phyloP scores from a whole-genome alignment of 1,139 yeast species.

The Kurtzmaniella quercitrusa region DNA sequence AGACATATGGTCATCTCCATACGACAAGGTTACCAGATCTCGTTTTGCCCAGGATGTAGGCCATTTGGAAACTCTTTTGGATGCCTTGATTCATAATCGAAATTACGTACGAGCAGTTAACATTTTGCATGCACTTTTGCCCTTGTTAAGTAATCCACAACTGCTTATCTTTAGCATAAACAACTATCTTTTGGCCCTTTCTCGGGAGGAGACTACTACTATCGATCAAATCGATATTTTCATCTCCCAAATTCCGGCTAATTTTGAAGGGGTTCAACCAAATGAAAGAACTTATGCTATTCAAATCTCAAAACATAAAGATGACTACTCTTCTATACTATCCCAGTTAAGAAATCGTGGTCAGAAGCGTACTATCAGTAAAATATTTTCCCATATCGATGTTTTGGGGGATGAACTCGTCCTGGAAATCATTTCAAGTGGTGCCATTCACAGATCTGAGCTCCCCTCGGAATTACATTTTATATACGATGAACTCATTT shows the following conservation, averaged over 20 bases:
- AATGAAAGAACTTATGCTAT: conserved; percentile 49
- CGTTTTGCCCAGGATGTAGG: conserved; percentile 54
- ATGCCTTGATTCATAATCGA: conserved; percentile 69
- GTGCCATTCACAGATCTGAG: conserved; percentile 20
- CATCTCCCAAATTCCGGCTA: conserved; percentile 20
- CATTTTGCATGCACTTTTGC: conserved; percentile 55
- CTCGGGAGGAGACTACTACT: conserved; percentile 24
- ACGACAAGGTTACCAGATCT: conserved; percentile 40
- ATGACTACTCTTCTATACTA: background rate
- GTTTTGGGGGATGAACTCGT: conserved; percentile 65
- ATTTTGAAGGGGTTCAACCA: conserved; percentile 26
- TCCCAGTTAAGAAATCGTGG: background rate
- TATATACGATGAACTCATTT: conserved; percentile 4
- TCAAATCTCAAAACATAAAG: conserved; percentile 19
- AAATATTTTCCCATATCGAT: conserved; percentile 62
- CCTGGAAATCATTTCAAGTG: conserved; percentile 29
- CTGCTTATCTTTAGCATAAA: conserved; percentile 34
- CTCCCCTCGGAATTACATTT: conserved; percentile 32
- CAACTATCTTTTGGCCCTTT: conserved; percentile 33
- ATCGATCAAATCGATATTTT: conserved; percentile 24
- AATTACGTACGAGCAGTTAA: conserved; percentile 71
- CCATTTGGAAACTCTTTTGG: conserved; percentile 72
- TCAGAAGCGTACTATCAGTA: conserved; percentile 13
- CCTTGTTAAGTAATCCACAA: conserved; percentile 28
- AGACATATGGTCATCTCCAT: conserved; percentile 35